Conservation (phyloP, 345 rosid genomes). For the Murraya paniculata region DNA sequence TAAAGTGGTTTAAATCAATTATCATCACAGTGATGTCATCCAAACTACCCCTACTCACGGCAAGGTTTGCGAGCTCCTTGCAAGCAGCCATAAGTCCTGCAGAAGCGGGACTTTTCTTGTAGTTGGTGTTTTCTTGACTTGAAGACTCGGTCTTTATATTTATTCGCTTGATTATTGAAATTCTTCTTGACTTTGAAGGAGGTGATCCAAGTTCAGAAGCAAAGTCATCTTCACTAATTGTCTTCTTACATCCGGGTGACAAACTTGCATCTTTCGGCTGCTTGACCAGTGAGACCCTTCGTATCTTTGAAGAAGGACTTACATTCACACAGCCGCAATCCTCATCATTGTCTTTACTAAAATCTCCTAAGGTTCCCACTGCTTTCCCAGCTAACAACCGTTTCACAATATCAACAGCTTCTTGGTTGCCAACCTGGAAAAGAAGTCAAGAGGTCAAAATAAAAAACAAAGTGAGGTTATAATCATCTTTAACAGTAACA, state of each 20-base stretch:
- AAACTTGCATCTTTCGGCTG: constrained; percentile 27
- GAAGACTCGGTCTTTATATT: constrained; percentile 34
- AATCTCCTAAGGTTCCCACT: constrained; percentile 12
- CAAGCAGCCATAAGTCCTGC: constrained; percentile 50
- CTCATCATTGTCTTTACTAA: constrained; percentile 25
- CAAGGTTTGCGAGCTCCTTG: constrained; percentile 64
- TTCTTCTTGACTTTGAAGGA: constrained; percentile 48
- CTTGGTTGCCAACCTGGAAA: constrained; percentile 66
- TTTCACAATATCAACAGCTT: constrained; percentile 56
- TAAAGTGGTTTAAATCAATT: constrained; percentile 54
- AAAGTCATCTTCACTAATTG: constrained; percentile 32
- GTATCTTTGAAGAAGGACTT: constrained; percentile 65
- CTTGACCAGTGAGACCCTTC: constrained; percentile 60
- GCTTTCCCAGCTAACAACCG: constrained; percentile 34
- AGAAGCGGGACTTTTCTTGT: constrained; percentile 28
- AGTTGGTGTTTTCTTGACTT: constrained; percentile 36
- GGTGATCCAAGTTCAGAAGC: constrained; percentile 49
- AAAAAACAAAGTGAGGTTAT: constrained; percentile 5
- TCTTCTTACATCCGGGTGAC: constrained; percentile 35
- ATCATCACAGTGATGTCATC: constrained; percentile 81
- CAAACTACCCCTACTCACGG: constrained; percentile 61
- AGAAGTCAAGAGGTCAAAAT: not conserved
- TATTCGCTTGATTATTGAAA: constrained; percentile 41
- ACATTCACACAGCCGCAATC: constrained; percentile 44
- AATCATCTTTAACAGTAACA: not conserved